Conservation (phyloP, 352 stramenopile genomes). For the Globisporangium abappressorium region DNA sequence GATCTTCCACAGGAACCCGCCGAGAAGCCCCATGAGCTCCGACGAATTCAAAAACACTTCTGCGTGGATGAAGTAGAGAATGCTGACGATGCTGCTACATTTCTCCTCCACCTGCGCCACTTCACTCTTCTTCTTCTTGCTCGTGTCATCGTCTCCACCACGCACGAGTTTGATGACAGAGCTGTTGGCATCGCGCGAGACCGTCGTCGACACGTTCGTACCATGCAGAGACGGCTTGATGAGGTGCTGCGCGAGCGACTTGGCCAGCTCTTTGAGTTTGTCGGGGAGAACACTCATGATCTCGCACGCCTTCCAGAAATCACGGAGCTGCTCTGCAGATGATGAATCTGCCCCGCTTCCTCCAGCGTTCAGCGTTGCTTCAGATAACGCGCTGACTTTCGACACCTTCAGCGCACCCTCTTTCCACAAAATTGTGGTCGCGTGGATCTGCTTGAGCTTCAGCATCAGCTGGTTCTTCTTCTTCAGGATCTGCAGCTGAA, state of each 20-base stretch:
- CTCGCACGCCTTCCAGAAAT: conserved; percentile 63
- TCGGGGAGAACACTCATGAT: conserved; percentile 38
- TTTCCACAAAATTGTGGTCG: conserved; percentile 37
- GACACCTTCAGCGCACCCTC: conserved; percentile 37
- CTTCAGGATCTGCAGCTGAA: conserved; percentile 46
- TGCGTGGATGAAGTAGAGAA: conserved; percentile 54
- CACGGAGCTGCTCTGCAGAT: conserved; percentile 20
- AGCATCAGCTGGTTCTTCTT: conserved; percentile 54
- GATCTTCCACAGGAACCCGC: conserved; percentile 66
- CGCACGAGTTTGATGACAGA: conserved; percentile 25
- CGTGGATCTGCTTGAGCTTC: conserved; percentile 46
- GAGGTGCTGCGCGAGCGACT: conserved; percentile 41
- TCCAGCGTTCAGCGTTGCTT: background rate
- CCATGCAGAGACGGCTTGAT: conserved; percentile 49
- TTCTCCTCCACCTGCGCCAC: conserved; percentile 30
- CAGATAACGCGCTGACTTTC: background rate
- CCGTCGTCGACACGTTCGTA: conserved; percentile 18
- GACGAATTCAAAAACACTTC: conserved; percentile 43
- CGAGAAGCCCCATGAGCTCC: conserved; percentile 50
- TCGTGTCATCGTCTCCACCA: conserved; percentile 3
- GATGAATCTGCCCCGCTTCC: background rate
- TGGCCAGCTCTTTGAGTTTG: conserved; percentile 56
- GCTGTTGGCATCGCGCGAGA: conserved; percentile 24
- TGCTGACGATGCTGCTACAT: conserved; percentile 38
- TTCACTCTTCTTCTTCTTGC: conserved; percentile 18